Conservation (phyloP, 306 rosid species). For the Quercus wislizeni region DNA sequence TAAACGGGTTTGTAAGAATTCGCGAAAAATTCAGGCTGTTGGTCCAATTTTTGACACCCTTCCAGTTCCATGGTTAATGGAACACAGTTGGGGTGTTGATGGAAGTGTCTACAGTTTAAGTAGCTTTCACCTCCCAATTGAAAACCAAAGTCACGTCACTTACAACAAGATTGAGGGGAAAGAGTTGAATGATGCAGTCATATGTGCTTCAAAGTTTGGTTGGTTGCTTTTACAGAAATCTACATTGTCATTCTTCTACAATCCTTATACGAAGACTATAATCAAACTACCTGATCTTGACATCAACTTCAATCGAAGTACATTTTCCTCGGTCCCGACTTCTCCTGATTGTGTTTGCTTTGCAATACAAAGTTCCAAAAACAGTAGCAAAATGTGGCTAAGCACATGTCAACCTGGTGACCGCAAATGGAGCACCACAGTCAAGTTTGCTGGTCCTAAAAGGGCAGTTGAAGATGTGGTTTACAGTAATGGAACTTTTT, state of each 20-base stretch:
- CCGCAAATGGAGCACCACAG: not conserved
- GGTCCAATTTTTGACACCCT: not conserved
- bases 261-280: not conserved
- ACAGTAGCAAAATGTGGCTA: not conserved
- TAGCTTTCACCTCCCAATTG: not conserved
- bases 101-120: not conserved
- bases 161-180: not conserved
- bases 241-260: not conserved
- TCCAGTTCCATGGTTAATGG: slow-evolving; percentile 26
- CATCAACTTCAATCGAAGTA: slow-evolving; percentile 3
- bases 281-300: not conserved
- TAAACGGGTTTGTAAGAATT: slow-evolving; percentile 19
- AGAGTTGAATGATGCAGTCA: not conserved
- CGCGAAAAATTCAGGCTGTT: slow-evolving; percentile 1
- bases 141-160: not conserved
- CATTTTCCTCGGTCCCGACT: not conserved
- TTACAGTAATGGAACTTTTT: not conserved
- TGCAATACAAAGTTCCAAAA: not conserved
- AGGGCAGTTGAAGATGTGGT: slow-evolving; percentile 9
- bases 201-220: not conserved
- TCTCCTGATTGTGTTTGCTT: slow-evolving; percentile 1
- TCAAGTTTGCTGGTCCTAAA: not conserved
- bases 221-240: slow-evolving; percentile 7
- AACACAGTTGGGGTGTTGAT: not conserved
- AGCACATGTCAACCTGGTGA: not conserved